Evolutionary conservation across 805 yeast species (phyloP), one percentile per base, ranked within the genome.

Genomic region (Candida loeiensis): DNA sequence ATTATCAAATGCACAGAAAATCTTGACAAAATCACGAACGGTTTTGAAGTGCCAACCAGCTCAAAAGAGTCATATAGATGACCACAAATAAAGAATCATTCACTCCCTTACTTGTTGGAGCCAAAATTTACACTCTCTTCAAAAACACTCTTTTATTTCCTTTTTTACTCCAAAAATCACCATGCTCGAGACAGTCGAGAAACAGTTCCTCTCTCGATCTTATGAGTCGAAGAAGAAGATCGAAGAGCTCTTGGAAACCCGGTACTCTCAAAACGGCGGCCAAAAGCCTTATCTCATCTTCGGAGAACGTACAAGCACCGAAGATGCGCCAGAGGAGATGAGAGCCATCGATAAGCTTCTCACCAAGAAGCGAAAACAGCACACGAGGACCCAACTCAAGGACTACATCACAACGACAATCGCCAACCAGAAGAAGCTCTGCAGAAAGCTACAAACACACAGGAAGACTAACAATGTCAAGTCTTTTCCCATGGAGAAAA

Each of bases 261-360:
- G 82, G 37, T 77, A 75, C 54, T 66, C 78, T 0, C 41, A 59
- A 11, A 48, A 57, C 1, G 80, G 79, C 6, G 63, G 61, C 21
- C 78, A 73, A 46, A 74, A 71, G 52, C 74, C 75, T 16, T 61
- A 57, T 31, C 53, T 77, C 25, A 44, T 71, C 18, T 47, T 47
- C 21, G 37, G 36, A 13, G 26, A 33, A 25, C 34, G 45, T 11
- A 43, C 41, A 20, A 44, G 44, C 21, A 15, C 33, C 8, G 39
- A 21, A 18, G 27, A 36, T 16, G 24, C 40, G 8, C 30, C 33
- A 9, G 28, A 8, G 4, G 41, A 36, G 19, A 11, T 34, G 2
- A 15, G 38, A 18, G 24, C 35, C 16, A 34, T 30, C 6, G 36
- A 39, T 31, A 60, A 45, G 37, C 45, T 55, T 57, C 45, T 43